Evolutionary conservation across 116 monocot genomes (phyloP), one percentile per base, ranked within the genome.

Genomic region (Zostera marina): DNA sequence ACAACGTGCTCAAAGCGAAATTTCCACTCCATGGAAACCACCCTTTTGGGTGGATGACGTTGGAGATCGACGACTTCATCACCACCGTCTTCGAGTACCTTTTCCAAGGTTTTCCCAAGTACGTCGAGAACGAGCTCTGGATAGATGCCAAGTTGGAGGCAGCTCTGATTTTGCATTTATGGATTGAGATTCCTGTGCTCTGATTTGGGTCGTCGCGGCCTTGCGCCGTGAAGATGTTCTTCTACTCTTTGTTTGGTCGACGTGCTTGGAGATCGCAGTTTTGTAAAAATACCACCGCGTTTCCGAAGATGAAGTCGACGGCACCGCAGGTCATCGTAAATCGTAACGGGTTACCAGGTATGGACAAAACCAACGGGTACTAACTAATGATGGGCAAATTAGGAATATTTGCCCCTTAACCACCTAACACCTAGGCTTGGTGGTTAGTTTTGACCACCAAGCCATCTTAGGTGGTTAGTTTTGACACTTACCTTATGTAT

Each of bases 261-360:
- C 71, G 64, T 11, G 68, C 61, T 21, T 59, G 63, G 61, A 77
- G 60, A 51, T 71, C 11, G 64, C 81, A 77, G 43, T 52, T 64
- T 41, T 81, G 81, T 24, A 77, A 42, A 19, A 81, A 76, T 0
- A 63, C 76, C 16, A 77, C 81, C 7, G 81, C 63, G 68, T 81
- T 82, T 19, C 82, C 82, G 65, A 82, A 82, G 64, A 82, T 82
- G 71, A n/a, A n/a, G n/a, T n/a, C n/a, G n/a, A n/a, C n/a, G n/a
- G n/a, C n/a, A n/a, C n/a, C n/a, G n/a, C n/a, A 82, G 76, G 69
- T 78, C 78, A 38, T 75, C 63, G 3, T n/a, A n/a, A n/a, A n/a
- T n/a, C n/a, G n/a, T n/a, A n/a, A n/a, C n/a, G n/a, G n/a, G n/a
- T n/a, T n/a, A n/a, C n/a, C n/a, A n/a, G n/a, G n/a, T n/a, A n/a